Evolutionary conservation across 345 rosid genomes (phyloP), one percentile per base, ranked within the genome.

Genomic region (Eucalyptus marginata): DNA sequence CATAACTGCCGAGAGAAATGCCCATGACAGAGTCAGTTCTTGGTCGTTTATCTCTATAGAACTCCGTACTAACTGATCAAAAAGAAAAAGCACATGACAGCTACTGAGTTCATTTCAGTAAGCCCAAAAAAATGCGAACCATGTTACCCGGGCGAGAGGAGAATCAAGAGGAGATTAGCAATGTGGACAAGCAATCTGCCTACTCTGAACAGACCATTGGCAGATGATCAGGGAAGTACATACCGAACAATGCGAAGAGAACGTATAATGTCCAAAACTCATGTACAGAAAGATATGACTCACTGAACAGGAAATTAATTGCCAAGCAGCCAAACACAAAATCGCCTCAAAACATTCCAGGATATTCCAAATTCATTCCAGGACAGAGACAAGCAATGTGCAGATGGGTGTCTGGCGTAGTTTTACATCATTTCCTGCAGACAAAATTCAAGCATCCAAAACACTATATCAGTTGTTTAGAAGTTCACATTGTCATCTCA

Each of bases 261-360:
- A 64, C 2, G 9, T 17, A 64, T 64, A 64, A 64, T n/a, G n/a
- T n/a, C 76, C 76, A 64, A n/a, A 64, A n/a, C 76, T 64, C 36
- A 64, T 0, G 1, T n/a, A 64, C 36, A 29, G 33, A 0, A 0
- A 29, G n/a, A 29, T 62, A n/a, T 62, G 17, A 62, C 33, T 62
- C 17, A 6, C 36, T 64, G 76, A 64, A 64, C 40, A n/a, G 76
- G 36, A 31, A 16, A 66, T 66, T 31, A 66, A 66, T 15, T 66
- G 79, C 79, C 79, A 66, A 66, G 40, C 79, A 66, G 79, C 79
- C 79, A 66, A 66, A 66, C 40, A 31, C 40, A 31, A 66, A 31
- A 66, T 66, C 20, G 3, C 20, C 40, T n/a, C 40, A 66, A 66
- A 31, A 66, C 76, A 66, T 66, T 66, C 33, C 40, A 66, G 76